Evolutionary conservation across 768 basidiomycete genomes (phyloP), one percentile per base, ranked within the genome.

Genomic region (Dendrothele bispora): DNA sequence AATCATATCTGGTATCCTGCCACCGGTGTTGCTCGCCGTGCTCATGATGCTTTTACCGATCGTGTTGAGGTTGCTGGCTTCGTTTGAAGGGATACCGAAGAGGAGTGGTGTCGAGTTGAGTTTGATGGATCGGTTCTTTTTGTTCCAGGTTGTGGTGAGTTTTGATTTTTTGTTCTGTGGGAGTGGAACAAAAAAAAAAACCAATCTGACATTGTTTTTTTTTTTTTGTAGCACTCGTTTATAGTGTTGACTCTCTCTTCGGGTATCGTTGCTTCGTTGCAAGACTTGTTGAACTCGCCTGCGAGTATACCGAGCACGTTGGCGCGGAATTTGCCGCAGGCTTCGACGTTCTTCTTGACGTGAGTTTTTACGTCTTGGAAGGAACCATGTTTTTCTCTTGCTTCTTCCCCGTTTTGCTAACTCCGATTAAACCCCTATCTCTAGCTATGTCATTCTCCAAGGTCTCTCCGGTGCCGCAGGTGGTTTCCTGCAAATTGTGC

Each of bases 341-440:
- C 91, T 0, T 90, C 90, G 18, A 94, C 82, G 42, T 95, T 95
- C 80, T 95, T 95, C 83, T 71, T 95, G 44, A 92, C 91, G 77
- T 88, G 61, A 18, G 79, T 66, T 29, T 21, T 15, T 25, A 5
- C 10, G 20, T n/a, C 24, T 10, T 18, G 7, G 7, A 12, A 28
- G 8, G n/a, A n/a, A n/a, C 35, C 26, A 24, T 7, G 49, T 41
- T 6, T 28, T 18, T 55, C 39, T 8, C 22, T 48, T 29, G n/a
- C n/a, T 37, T 29, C 40, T 30, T 15, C 21, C 37, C n/a, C n/a
- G n/a, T n/a, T n/a, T n/a, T n/a, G n/a, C n/a, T n/a, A n/a, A n/a
- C n/a, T n/a, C n/a, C n/a, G n/a, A n/a, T n/a, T n/a, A n/a, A n/a
- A n/a, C n/a, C 38, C 43, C 22, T 18, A 43, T 39, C 7, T 46